Evolutionary conservation across 257 asterid genomes (phyloP), one percentile per base, ranked within the genome.

Genomic region (Nicotiana attenuata): DNA sequence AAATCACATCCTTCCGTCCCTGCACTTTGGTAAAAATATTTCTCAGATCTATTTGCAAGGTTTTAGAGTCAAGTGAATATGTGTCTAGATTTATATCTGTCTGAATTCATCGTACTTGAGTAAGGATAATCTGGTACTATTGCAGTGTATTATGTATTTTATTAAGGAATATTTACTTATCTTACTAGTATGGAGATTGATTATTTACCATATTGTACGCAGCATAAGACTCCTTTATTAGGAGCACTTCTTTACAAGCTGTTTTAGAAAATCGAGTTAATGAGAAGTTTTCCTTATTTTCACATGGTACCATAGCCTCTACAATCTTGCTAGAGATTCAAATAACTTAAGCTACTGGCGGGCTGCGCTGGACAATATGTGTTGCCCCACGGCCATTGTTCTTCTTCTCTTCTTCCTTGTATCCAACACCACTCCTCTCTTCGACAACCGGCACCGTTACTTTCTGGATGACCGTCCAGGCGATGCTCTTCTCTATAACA

Each of bases 1-100:
- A 79, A 83, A 73, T 94, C 97, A 82, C 88, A 83, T 83, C 99
- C 99, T 90, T 96, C 99, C 73, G 92, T 94, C 97, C 99, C 99
- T 94, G 99, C 99, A 96, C 99, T 95, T 93, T 88, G 89, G 86
- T 86, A 88, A 81, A 64, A 87, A 86, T 77, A 84, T 60, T 66
- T 81, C 85, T 73, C 90, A 88, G 78, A 77, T 90, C 64, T 85
- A 86, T 76, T 83, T 47, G 60, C 79, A 73, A 47, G 8, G 79
- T 64, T 80, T 84, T 50, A 64, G 68, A 47, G 50, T 73, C 79
- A 47, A 3, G 13, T 73, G 26, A 41, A 22, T 24, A 24, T 3
- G 24, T 15, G 41, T 24, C 79, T 13, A 47, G 50, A 73, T 47
- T 41, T 19, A 56, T 56, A 56, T 7, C 19, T 56, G 24, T 19